These are phyloP conservation scores for Amborella trichopoda DNA, from an alignment of 164 flowering plant species.

Conservation along the genomic window DNA sequence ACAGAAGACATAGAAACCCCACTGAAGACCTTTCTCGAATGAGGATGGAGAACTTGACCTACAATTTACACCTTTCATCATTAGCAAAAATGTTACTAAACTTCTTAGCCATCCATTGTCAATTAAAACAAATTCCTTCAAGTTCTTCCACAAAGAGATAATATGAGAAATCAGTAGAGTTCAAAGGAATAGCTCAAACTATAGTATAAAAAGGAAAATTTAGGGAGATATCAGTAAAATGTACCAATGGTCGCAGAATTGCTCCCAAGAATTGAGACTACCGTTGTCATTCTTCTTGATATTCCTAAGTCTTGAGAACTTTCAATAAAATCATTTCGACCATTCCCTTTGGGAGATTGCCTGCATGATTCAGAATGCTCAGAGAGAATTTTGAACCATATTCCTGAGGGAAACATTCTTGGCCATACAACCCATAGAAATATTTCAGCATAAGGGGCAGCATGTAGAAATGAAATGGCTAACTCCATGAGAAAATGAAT, in stretches of 20 bases:
- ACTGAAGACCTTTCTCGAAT: slow-evolving; percentile 34
- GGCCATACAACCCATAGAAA: slow-evolving; percentile 55
- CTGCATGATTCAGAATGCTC: slow-evolving; percentile 12
- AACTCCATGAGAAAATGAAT: slow-evolving; percentile 42
- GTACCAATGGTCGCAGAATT: slow-evolving; percentile 46
- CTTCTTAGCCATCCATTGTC: not conserved
- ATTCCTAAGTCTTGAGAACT: slow-evolving; percentile 7
- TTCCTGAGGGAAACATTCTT: slow-evolving; percentile 76
- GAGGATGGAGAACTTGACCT: slow-evolving; percentile 62
- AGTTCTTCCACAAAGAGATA: not conserved
- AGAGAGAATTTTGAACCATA: slow-evolving; percentile 57
- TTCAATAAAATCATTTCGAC: slow-evolving; percentile 5
- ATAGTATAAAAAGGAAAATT: not conserved
- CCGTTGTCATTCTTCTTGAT: slow-evolving; percentile 7
- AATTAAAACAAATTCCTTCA: too few relatives aligned
- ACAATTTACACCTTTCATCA: slow-evolving; percentile 2
- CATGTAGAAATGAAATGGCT: slow-evolving; percentile 55
- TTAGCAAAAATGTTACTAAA: not conserved
- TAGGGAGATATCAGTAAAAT: slow-evolving; percentile 2
- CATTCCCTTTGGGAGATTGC: slow-evolving; percentile 2
- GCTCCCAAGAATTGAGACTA: slow-evolving; percentile 55
- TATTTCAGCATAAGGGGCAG: slow-evolving; percentile 65
- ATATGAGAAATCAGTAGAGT: not conserved
- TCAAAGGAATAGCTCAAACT: not conserved
- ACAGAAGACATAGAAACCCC: slow-evolving; percentile 33